Conservation (phyloP, 1,284 basidiomycete genomes). For the Leccinum huronense region DNA sequence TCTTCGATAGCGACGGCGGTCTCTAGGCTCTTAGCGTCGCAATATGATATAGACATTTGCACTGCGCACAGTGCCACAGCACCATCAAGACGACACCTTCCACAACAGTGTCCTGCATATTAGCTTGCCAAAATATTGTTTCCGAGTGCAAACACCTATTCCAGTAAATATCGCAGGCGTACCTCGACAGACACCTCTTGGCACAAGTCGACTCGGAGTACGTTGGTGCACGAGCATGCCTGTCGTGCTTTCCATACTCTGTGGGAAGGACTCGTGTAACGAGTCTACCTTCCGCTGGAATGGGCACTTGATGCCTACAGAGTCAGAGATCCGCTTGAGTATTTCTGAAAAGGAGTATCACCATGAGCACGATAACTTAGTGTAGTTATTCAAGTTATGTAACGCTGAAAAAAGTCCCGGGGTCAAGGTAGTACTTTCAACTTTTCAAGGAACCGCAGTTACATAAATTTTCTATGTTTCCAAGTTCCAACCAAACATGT, state of each 20-base stretch:
- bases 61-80: slow-evolving; percentile 36
- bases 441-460: too few species aligned
- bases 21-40: slow-evolving; percentile 52
- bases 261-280: background rate
- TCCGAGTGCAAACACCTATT: slow-evolving; percentile 61
- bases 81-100: background rate
- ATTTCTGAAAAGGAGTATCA: slow-evolving; percentile 48
- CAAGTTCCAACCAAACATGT: background rate
- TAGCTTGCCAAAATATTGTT: slow-evolving; percentile 68
- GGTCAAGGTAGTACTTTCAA: too few species aligned
- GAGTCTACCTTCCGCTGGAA: slow-evolving; percentile 50
- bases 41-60: slow-evolving; percentile 45
- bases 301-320: slow-evolving; percentile 32
- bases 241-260: background rate
- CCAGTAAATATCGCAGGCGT: slow-evolving; percentile 56
- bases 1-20: slow-evolving; percentile 45
- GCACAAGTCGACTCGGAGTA: slow-evolving; percentile 38
- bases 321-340: slow-evolving; percentile 46
- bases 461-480: background rate
- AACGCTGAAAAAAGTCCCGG: too few species aligned
- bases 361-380: slow-evolving; percentile 46
- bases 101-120: slow-evolving; percentile 13
- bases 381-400: too few species aligned
- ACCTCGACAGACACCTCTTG: slow-evolving; percentile 48
- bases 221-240: slow-evolving; percentile 39